phyloP scores from a whole-genome alignment of 176 grass and related monocot species.

The Dactylis glomerata region DNA sequence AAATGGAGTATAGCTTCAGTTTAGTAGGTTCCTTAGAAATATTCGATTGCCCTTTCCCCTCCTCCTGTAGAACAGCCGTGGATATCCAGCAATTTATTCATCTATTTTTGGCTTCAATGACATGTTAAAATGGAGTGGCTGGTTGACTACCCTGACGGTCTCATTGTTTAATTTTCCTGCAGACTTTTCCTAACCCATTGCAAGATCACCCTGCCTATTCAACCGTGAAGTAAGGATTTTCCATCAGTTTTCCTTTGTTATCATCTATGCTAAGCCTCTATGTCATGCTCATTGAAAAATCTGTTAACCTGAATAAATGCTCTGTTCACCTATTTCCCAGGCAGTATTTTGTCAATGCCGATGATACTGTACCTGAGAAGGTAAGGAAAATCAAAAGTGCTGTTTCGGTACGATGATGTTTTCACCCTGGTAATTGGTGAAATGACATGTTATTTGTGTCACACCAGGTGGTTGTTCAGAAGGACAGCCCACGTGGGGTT shows the following conservation, averaged over 20 bases:
- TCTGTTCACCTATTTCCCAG: slow-evolving; percentile 43
- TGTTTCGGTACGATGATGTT: neutral
- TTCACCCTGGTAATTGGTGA: neutral
- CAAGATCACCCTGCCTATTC: slow-evolving; percentile 88
- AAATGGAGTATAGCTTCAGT: neutral
- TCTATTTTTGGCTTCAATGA: neutral
- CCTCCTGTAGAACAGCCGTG: slow-evolving; percentile 1
- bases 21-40: too few relatives aligned
- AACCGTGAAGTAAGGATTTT: slow-evolving; percentile 77
- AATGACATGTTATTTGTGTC: slow-evolving; percentile 25
- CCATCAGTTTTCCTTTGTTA: slow-evolving; percentile 16
- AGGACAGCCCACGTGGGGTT: slow-evolving; percentile 63
- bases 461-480: slow-evolving; percentile 68
- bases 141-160: slow-evolving; percentile 37
- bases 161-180: slow-evolving; percentile 32
- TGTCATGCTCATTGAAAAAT: neutral
- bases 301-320: slow-evolving; percentile 18
- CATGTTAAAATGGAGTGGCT: slow-evolving; percentile 9
- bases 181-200: slow-evolving; percentile 88
- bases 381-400: slow-evolving; percentile 29
- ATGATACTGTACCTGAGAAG: slow-evolving; percentile 92
- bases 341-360: slow-evolving; percentile 90
- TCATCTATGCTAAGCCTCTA: neutral
- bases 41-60: neutral
- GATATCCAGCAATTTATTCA: neutral